A percentile compares a stretch with the other conserved stretches of the same genome.
Conservation (phyloP, 139 green algal species). For the Chlorella sorokiniana region DNA sequence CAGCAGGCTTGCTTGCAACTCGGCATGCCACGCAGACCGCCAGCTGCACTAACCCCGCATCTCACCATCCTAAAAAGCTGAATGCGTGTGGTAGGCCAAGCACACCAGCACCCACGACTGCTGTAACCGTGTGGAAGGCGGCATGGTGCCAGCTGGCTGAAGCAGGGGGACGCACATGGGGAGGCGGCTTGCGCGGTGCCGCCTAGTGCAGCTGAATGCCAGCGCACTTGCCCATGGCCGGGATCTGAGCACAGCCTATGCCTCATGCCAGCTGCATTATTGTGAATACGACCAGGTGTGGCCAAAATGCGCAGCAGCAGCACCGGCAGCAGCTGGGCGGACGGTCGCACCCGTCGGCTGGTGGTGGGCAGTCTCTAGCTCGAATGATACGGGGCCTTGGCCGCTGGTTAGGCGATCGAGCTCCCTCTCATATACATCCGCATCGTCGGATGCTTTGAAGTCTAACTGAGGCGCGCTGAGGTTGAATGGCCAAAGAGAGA, state of each 20-base stretch:
- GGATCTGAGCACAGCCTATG: no score
- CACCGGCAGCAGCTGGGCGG: background rate
- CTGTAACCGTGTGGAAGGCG: constrained; percentile 60
- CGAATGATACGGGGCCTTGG: constrained; percentile 14
- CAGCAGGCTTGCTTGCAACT: background rate
- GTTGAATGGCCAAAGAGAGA: background rate
- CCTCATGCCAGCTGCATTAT: no score
- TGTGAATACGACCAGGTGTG: background rate
- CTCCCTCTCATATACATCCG: background rate
- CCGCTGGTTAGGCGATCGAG: background rate
- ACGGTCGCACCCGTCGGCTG: background rate
- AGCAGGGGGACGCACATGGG: background rate
- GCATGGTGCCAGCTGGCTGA: constrained; percentile 57
- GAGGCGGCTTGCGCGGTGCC: background rate
- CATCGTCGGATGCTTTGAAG: background rate
- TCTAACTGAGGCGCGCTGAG: background rate
- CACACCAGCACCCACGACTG: constrained; percentile 56
- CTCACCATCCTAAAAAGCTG: constrained; percentile 55
- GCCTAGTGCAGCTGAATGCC: background rate
- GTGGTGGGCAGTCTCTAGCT: constrained; percentile 15
- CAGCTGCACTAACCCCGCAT: background rate
- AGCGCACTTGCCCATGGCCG: background rate
- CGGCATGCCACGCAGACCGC: background rate
- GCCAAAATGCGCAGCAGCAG: background rate
- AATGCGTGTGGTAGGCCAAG: constrained; percentile 64